Evolutionary conservation across 345 rosid species (phyloP), one percentile per base, ranked within the genome.

Genomic region (Viola odorata): DNA sequence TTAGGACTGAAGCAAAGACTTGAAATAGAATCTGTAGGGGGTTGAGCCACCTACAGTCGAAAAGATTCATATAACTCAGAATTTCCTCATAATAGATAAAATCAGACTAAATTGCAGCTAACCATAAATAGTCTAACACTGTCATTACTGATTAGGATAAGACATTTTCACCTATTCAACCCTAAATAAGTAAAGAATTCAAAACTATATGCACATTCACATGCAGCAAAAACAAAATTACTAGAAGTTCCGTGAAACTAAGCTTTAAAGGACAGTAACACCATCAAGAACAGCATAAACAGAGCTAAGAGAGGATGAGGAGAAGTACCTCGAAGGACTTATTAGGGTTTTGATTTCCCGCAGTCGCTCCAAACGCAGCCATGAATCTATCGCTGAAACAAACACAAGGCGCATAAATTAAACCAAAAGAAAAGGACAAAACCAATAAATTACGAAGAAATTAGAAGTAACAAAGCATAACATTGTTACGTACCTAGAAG

Each of bases 1-100:
- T 83, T 86, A 45, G 99, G 91, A 80, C 97, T 91, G 83, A 95
- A 95, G 70, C 79, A 53, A 57, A 95, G 92, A 67, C 98, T 95
- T 5, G 96, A 88, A 60, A 95, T 79, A 9, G 97, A 91, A 72
- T 88, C 99, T 44, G 63, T 63, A 2, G 99, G 98, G 47, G 96
- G 89, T 61, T 89, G 96, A 57, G 79, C 60, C 50, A 95, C 97
- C 99, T 94, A 61, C 56, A 60, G 16, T 61, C 11, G 32, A 1
- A 47, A 6, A 47, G 13, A 4, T n/a, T 9, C 10, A 47, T n/a
- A 47, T 10, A 47, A 12, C 11, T 9, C 3, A 47, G 50, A 47
- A 6, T 4, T 47, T n/a, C 13, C 50, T 7, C 10, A 11, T 6
- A n/a, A 47, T 47, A 11, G 32, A 23, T 23, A 23, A 23, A 23